These are phyloP conservation scores for Astrocystis sublimbata DNA, from an alignment of 495 filamentous ascomycete genomes.

Conservation along the genomic window DNA sequence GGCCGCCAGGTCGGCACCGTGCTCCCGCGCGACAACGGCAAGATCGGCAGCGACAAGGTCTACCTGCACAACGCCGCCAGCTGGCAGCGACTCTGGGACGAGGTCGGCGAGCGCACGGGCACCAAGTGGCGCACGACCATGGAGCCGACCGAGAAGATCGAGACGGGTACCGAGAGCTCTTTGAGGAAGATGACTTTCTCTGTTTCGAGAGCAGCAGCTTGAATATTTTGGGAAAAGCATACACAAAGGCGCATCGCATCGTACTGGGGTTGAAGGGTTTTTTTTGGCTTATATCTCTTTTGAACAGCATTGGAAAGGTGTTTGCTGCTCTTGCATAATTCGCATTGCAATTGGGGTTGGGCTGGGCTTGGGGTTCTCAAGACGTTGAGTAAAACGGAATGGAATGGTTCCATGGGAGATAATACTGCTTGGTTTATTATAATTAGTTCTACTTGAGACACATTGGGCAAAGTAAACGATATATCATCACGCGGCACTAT, in stretches of 20 bases:
- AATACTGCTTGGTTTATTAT: background rate
- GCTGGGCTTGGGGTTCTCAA: background rate
- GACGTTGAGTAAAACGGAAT: background rate
- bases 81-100: conserved; percentile 49
- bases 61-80: conserved; percentile 47
- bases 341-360: background rate
- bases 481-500: too few relatives aligned
- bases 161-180: conserved; percentile 19
- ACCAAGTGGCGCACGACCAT: conserved; percentile 45
- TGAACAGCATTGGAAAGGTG: conserved; percentile 10
- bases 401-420: background rate
- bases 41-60: conserved; percentile 27
- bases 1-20: conserved; percentile 47
- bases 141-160: conserved; percentile 27
- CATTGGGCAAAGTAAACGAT: too few relatives aligned
- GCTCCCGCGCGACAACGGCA: conserved; percentile 24
- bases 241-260: too few relatives aligned
- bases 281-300: background rate
- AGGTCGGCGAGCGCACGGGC: conserved; percentile 42
- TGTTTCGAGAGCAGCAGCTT: conserved; percentile 17
- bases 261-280: background rate
- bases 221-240: too few relatives aligned
- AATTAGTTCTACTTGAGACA: too few relatives aligned
- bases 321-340: too few relatives aligned
- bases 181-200: conserved; percentile 24